These are phyloP conservation scores for Acacia melanoxylon DNA, from an alignment of 306 rosid species.

Conservation along the genomic window DNA sequence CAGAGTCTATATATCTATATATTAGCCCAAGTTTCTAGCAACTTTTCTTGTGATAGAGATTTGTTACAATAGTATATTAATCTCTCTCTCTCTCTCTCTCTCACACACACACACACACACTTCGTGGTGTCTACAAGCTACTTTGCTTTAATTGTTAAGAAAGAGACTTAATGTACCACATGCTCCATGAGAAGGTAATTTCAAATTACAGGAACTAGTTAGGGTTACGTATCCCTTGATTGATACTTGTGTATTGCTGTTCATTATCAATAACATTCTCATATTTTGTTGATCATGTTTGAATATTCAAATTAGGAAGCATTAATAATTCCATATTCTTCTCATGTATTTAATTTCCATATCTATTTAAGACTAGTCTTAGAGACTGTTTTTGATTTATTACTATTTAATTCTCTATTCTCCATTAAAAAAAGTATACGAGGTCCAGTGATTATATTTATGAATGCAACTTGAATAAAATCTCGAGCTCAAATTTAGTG, in stretches of 20 bases:
- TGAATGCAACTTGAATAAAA: not conserved
- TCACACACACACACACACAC: not conserved
- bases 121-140: not conserved
- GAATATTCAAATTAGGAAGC: not conserved
- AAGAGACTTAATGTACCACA: not conserved
- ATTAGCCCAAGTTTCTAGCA: not conserved
- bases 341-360: not conserved
- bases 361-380: not conserved
- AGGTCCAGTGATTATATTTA: not conserved
- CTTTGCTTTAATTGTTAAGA: not conserved
- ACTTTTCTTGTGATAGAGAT: not conserved
- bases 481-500: not conserved
- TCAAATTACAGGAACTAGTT: not conserved
- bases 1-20: not conserved
- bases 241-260: not conserved
- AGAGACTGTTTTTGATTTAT: not conserved
- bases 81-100: too few relatives aligned
- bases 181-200: not conserved
- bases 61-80: not conserved
- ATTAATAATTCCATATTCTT: not conserved
- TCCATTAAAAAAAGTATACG: not conserved
- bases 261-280: slow-evolving; percentile 12
- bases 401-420: not conserved
- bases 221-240: not conserved
- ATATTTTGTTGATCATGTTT: not conserved